Base-by-base conservation (phyloP, 2,329 filamentous ascomycete genomes). In the Diaporthe citri region DNA sequence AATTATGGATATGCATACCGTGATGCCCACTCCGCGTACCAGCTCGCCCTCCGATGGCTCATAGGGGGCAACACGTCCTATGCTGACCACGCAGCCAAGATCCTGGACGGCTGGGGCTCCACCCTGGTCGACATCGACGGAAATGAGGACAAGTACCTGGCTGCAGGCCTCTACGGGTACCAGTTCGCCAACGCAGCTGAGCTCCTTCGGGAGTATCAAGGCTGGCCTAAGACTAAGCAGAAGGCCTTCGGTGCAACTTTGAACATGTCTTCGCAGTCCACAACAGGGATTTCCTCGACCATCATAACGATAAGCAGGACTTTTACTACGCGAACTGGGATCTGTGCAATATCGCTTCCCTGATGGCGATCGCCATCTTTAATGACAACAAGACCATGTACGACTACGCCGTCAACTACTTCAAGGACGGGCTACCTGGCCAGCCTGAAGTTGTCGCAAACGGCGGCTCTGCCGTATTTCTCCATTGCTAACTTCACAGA, bases 141-240 rank as follows among this genome's bases (percentile, higher is more conserved):
- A 0, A 80, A 62, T 28, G 76, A 77, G 15, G 83, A 85, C 75
- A 80, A 77, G 36, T 82, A 77, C 73, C 80, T 85, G 12, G 82
- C 82, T 0, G 77, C 82, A 0, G 84, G 84, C 0, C 72, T 85
- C 1, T 84, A 85, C 60, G 83, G 84, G 0, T 88, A 85, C 75
- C 79, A 85, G 70, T 79, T 85, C 31, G 83, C 83, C 25, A 85
- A 85, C 62, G 83, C 81, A 0, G 84, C 82, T 4, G 84, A 85
- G 74, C 77, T 85, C 10, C 79, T 85, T 55, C 77, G 81, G 1
- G 59, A 28, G n/a, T 79, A 84, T 67, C 10, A 76, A 72, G 36
- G 39, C 25, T 64, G 59, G 59, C 39, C 41, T 7, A 31, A 15
- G 17, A 34, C 59, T 8, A 64, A 15, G 9, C 59, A 64, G 13